These are phyloP conservation scores for Herpomyces periplanetae DNA, from an alignment of 2,329 filamentous ascomycete species.

Conservation along the genomic window DNA sequence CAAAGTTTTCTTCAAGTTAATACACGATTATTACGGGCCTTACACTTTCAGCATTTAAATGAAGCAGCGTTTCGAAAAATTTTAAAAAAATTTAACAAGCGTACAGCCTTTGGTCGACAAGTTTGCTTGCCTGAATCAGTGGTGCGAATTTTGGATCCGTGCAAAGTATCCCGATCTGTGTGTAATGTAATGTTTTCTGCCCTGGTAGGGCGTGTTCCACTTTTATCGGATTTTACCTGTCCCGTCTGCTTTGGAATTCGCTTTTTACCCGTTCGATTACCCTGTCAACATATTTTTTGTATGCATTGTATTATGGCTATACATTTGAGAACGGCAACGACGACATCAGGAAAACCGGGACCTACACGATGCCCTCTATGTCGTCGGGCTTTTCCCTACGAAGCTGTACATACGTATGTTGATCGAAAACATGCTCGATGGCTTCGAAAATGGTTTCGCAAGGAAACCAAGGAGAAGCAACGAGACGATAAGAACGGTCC, in stretches of 20 bases:
- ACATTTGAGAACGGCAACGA: slow-evolving; percentile 25
- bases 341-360: too few species aligned
- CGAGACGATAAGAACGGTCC: too few species aligned
- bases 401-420: too few species aligned
- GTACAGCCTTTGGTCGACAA: slow-evolving; percentile 28
- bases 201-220: slow-evolving; percentile 30
- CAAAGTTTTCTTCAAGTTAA: slow-evolving; percentile 31
- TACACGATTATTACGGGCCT: slow-evolving; percentile 27
- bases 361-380: too few species aligned
- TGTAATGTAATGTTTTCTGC: slow-evolving; percentile 32
- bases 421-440: too few species aligned
- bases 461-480: too few species aligned
- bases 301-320: slow-evolving; percentile 46
- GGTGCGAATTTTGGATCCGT: slow-evolving; percentile 19
- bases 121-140: slow-evolving; percentile 19
- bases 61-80: slow-evolving; percentile 39
- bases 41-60: slow-evolving; percentile 57
- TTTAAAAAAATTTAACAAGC: slow-evolving; percentile 59
- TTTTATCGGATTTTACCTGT: slow-evolving; percentile 47
- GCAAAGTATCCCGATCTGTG: slow-evolving; percentile 27
- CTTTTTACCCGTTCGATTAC: slow-evolving; percentile 40
- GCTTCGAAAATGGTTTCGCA: too few species aligned
- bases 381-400: too few species aligned
- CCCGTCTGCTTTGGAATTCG: slow-evolving; percentile 39
- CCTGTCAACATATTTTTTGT: slow-evolving; percentile 40